A percentile compares a stretch with the other conserved stretches of the same genome.
These are phyloP conservation scores for Oidiodendron maius DNA, from an alignment of 495 filamentous ascomycete species.

Conservation along the genomic window DNA sequence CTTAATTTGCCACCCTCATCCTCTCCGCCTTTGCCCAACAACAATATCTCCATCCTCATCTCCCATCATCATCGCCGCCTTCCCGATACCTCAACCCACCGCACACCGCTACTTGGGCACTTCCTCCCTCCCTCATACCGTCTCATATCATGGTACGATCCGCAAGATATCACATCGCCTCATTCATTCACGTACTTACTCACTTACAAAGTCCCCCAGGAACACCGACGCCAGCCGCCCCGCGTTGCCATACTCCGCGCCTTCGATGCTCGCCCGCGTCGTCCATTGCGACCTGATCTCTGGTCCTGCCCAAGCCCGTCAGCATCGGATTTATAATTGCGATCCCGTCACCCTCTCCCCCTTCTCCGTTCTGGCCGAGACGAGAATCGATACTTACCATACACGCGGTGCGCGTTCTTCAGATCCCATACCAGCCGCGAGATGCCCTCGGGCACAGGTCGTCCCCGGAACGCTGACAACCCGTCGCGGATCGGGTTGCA, in stretches of 20 bases:
- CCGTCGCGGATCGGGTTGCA: constrained; percentile 25
- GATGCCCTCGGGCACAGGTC: constrained; percentile 8
- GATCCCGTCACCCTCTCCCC: not conserved
- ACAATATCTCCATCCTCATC: too few relatives aligned
- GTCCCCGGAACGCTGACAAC: constrained; percentile 13
- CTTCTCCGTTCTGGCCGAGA: too few relatives aligned
- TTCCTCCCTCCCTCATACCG: too few relatives aligned
- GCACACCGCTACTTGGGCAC: too few relatives aligned
- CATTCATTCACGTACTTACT: too few relatives aligned
- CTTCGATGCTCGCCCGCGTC: not conserved
- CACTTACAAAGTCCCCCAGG: constrained; percentile 12
- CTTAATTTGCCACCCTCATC: too few relatives aligned
- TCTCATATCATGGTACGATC: too few relatives aligned
- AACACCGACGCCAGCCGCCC: constrained; percentile 20
- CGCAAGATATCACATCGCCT: too few relatives aligned
- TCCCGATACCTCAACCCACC: too few relatives aligned
- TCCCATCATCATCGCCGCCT: too few relatives aligned
- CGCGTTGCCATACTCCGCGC: constrained; percentile 2
- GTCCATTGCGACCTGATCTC: constrained; percentile 11
- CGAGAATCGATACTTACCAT: constrained; percentile 12
- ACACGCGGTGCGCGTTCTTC: constrained; percentile 5
- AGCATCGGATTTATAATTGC: not conserved
- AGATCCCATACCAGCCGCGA: constrained; percentile 11
- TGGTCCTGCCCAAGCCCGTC: constrained; percentile 12
- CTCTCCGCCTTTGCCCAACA: too few relatives aligned